Percentiles rank a stretch among this genome's conserved stretches.
Evolutionary conservation across 2,329 filamentous ascomycete genomes (phyloP).

Genomic region (Venturia asperata): DNA sequence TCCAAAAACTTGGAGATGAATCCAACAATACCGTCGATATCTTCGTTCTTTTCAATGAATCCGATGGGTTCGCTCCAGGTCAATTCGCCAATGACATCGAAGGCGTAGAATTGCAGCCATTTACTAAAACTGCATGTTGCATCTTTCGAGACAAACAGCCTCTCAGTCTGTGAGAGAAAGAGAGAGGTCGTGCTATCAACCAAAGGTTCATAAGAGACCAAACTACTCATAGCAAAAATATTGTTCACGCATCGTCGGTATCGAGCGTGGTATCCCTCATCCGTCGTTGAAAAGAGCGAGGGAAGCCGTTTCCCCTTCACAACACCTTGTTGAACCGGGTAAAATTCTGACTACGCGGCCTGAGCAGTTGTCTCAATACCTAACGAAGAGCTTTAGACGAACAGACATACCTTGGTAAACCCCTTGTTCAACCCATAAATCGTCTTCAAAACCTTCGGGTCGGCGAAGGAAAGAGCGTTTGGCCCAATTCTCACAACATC

Average conservation of each 20-base stretch:
- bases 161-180: constrained; percentile 52
- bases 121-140: constrained; percentile 55
- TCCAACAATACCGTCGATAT: constrained; percentile 65
- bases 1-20: constrained; percentile 59
- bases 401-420: constrained; percentile 57
- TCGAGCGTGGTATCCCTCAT: constrained; percentile 67
- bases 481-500: constrained; percentile 69
- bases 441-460: constrained; percentile 63
- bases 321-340: constrained; percentile 68
- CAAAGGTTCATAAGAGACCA: constrained; percentile 73
- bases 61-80: constrained; percentile 70
- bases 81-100: constrained; percentile 72
- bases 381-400: neutral
- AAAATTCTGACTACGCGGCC: constrained; percentile 61
- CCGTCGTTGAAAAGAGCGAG: constrained; percentile 69
- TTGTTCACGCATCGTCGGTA: constrained; percentile 69
- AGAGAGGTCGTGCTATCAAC: constrained; percentile 67
- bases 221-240: constrained; percentile 68
- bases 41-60: constrained; percentile 66
- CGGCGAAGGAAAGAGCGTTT: constrained; percentile 64
- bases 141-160: constrained; percentile 37
- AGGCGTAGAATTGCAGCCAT: constrained; percentile 76
- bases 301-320: constrained; percentile 60
- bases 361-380: neutral
- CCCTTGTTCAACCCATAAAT: constrained; percentile 82